Base-by-base conservation (phyloP, 2,329 filamentous ascomycete genomes). In the Neocatenulostroma microsporum region DNA sequence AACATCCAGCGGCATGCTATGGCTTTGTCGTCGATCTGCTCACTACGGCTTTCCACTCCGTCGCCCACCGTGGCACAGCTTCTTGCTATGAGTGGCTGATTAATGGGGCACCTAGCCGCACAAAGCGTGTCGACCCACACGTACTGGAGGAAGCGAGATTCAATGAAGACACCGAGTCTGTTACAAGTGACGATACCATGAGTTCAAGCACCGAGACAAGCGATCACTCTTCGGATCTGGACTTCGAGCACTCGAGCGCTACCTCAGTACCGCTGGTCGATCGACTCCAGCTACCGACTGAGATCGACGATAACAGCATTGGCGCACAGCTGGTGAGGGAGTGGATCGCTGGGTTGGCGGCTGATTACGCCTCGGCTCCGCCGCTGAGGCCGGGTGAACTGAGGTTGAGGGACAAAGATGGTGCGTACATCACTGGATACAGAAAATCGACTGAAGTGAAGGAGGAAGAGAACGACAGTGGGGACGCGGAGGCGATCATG, bases 21-120 rank as follows among this genome's bases (percentile, higher is more conserved):
- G 49, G 35, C 2, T 36, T 50, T 21, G 37, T 34, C 4, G 46
- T 51, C 38, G 50, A 53, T 15, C 19, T 53, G 9, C 41, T 53
- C 9, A 42, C 42, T 35, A 30, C 52, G 7, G 44, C 47, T 2
- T 53, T 51, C 28, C 49, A 53, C 30, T 49, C 47, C 4, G 46
- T 53, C 12, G 46, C 39, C 9, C 45, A 34, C 24, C 45, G 47
- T 6, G 30, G 40, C 9, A 37, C 11, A 11, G 27, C 11, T 27
- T 41, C 11, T 42, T 43, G 18, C 28, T 49, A 34, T 47, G 45
- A 36, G 13, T 13, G 26, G 4, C 18, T 42, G 24, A 39, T 42
- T 34, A 32, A 28, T 13, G 28, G 49, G 5, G 23, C 29, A n/a
- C n/a, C n/a, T n/a, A n/a, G n/a, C n/a, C n/a, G n/a, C n/a, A n/a